phyloP scores from a whole-genome alignment of 495 filamentous ascomycete species.

The Penicillium arizonense region DNA sequence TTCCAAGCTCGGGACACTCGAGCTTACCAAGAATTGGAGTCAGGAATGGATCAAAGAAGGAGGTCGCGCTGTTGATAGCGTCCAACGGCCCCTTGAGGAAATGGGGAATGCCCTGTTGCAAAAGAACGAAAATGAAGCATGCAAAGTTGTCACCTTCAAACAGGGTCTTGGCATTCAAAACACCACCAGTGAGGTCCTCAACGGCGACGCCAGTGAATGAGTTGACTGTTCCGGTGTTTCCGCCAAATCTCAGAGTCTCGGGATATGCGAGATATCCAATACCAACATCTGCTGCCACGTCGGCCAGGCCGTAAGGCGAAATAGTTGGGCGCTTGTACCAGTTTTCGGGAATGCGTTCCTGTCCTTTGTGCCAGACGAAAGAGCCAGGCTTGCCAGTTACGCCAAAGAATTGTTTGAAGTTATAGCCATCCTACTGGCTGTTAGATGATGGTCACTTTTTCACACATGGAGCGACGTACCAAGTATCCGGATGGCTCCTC shows the following conservation, averaged over 20 bases:
- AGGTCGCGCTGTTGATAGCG: constrained; percentile 5
- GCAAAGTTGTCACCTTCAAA: constrained; percentile 37
- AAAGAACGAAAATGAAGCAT: constrained; percentile 34
- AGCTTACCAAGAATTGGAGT: background rate
- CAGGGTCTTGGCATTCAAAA: constrained; percentile 31
- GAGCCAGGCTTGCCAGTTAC: constrained; percentile 2
- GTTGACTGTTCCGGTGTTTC: constrained; percentile 52
- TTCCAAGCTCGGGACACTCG: constrained; percentile 4
- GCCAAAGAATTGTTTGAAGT: constrained; percentile 9
- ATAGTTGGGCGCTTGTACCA: constrained; percentile 47
- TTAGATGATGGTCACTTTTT: background rate
- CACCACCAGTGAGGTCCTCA: constrained; percentile 42
- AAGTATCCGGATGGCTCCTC: constrained; percentile 9
- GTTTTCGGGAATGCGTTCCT: constrained; percentile 51
- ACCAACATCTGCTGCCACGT: constrained; percentile 30
- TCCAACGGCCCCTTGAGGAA: constrained; percentile 5
- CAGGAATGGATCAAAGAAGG: constrained; percentile 1
- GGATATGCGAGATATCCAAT: constrained; percentile 26
- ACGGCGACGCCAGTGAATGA: constrained; percentile 48
- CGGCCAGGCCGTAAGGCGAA: constrained; percentile 15
- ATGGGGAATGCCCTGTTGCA: constrained; percentile 7
- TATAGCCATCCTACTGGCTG: constrained; percentile 4
- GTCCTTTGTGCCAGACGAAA: constrained; percentile 25
- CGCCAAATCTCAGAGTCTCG: constrained; percentile 39
- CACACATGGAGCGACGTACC: background rate